These are phyloP conservation scores for Retiboletus flavoniger DNA, from an alignment of 1,284 basidiomycete genomes.

Conservation along the genomic window DNA sequence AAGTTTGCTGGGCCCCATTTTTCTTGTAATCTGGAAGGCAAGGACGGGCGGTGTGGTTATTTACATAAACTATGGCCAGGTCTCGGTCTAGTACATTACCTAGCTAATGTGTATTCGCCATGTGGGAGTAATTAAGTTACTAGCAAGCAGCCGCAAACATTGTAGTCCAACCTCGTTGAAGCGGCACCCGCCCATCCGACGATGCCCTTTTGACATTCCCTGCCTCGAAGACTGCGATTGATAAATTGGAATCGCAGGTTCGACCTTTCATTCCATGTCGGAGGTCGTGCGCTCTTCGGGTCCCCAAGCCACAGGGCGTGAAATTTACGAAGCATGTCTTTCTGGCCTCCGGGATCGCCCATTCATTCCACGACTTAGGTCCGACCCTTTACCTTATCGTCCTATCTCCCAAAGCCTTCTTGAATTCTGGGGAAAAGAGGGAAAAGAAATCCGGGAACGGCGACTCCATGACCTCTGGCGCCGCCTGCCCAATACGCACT, in stretches of 20 bases:
- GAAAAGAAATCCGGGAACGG: slow-evolving; percentile 55
- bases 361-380: slow-evolving; percentile 57
- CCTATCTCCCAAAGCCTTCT: slow-evolving; percentile 49
- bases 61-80: slow-evolving; percentile 32
- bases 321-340: slow-evolving; percentile 51
- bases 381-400: slow-evolving; percentile 45
- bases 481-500: slow-evolving; percentile 44
- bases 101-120: slow-evolving; percentile 19
- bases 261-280: slow-evolving; percentile 27
- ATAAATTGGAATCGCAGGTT: slow-evolving; percentile 19
- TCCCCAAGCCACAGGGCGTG: slow-evolving; percentile 38
- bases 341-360: slow-evolving; percentile 55
- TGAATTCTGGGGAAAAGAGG: slow-evolving; percentile 66
- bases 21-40: slow-evolving; percentile 16
- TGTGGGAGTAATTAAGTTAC: slow-evolving; percentile 22
- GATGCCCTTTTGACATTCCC: slow-evolving; percentile 31
- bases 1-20: slow-evolving; percentile 6
- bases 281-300: slow-evolving; percentile 21
- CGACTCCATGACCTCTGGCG: slow-evolving; percentile 62
- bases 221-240: slow-evolving; percentile 15
- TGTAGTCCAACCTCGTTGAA: slow-evolving; percentile 20
- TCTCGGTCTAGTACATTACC: slow-evolving; percentile 5
- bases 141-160: slow-evolving; percentile 37
- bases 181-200: slow-evolving; percentile 16
- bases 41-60: slow-evolving; percentile 25